These are phyloP conservation scores for Haplosporangium sp. DNA, from an alignment of 371 early-diverging fungal genomes.

Conservation along the genomic window DNA sequence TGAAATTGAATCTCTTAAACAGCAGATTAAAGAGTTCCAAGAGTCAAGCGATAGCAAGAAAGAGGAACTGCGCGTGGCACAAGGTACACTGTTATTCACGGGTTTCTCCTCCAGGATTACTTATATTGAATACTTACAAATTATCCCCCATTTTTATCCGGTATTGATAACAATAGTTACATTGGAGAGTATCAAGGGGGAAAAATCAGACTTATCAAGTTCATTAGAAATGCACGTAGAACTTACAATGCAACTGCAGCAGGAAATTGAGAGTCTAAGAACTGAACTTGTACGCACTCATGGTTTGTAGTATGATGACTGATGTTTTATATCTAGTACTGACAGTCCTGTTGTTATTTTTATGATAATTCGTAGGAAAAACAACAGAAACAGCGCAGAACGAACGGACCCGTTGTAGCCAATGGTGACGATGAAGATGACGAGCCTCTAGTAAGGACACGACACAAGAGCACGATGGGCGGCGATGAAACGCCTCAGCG, in stretches of 20 bases:
- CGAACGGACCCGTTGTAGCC: slow-evolving; percentile 3
- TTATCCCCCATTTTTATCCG: neutral
- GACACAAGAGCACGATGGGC: slow-evolving; percentile 5
- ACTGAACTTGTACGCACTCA: neutral
- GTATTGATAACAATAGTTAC: slow-evolving; percentile 16
- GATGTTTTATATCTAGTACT: neutral
- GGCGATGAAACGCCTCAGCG: slow-evolving; percentile 32
- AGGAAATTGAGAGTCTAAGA: slow-evolving; percentile 37
- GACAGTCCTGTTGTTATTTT: no score
- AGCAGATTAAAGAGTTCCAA: slow-evolving; percentile 18
- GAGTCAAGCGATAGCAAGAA: slow-evolving; percentile 7
- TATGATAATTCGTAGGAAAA: slow-evolving; percentile 11
- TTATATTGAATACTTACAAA: neutral
- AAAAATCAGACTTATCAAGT: slow-evolving; percentile 30
- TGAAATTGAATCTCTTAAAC: slow-evolving; percentile 25
- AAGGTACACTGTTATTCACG: slow-evolving; percentile 13
- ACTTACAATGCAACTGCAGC: slow-evolving; percentile 42
- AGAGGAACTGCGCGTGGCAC: slow-evolving; percentile 22
- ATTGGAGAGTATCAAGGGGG: slow-evolving; percentile 35
- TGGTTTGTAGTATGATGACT: no score
- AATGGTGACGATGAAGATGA: slow-evolving; percentile 7
- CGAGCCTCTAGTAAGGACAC: slow-evolving; percentile 11
- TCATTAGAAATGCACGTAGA: slow-evolving; percentile 50
- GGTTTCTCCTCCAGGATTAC: neutral
- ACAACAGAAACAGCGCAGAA: slow-evolving; percentile 10